phyloP scores from a whole-genome alignment of 2,329 filamentous ascomycete genomes.

The Fusarium secorum region DNA sequence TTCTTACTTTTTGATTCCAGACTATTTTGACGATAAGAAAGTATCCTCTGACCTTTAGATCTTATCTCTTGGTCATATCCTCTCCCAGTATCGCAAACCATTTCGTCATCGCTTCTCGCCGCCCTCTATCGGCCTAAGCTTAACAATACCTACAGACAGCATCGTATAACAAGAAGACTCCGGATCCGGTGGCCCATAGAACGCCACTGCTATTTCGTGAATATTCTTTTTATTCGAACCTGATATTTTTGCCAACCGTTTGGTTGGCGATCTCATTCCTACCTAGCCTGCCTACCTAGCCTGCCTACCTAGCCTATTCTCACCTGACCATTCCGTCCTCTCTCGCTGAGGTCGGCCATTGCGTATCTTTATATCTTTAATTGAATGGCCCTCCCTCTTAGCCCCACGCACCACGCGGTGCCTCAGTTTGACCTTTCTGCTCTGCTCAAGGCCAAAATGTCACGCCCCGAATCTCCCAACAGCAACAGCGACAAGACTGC shows the following conservation, averaged over 20 bases:
- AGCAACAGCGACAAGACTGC: slow-evolving; percentile 49
- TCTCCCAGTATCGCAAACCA: slow-evolving; percentile 15
- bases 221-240: slow-evolving; percentile 18
- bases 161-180: slow-evolving; percentile 11
- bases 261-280: slow-evolving; percentile 32
- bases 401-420: slow-evolving; percentile 46
- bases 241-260: slow-evolving; percentile 30
- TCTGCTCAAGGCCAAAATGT: slow-evolving; percentile 50
- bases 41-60: slow-evolving; percentile 5
- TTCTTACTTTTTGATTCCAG: slow-evolving; percentile 22
- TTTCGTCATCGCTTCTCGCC: slow-evolving; percentile 33
- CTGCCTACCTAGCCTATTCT: background rate
- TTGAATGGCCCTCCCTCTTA: slow-evolving; percentile 47
- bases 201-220: slow-evolving; percentile 28
- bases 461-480: slow-evolving; percentile 48
- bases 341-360: slow-evolving; percentile 31
- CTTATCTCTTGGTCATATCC: slow-evolving; percentile 14
- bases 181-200: slow-evolving; percentile 35
- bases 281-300: background rate
- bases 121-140: slow-evolving; percentile 17
- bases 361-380: slow-evolving; percentile 24
- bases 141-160: slow-evolving; percentile 7
- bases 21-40: slow-evolving; percentile 11
- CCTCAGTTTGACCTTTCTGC: slow-evolving; percentile 49
- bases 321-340: slow-evolving; percentile 13